A percentile compares a stretch with the other conserved stretches of the same genome.
Evolutionary conservation across 441 rosid genomes (phyloP).

Genomic region (Gossypium schwendimanii): DNA sequence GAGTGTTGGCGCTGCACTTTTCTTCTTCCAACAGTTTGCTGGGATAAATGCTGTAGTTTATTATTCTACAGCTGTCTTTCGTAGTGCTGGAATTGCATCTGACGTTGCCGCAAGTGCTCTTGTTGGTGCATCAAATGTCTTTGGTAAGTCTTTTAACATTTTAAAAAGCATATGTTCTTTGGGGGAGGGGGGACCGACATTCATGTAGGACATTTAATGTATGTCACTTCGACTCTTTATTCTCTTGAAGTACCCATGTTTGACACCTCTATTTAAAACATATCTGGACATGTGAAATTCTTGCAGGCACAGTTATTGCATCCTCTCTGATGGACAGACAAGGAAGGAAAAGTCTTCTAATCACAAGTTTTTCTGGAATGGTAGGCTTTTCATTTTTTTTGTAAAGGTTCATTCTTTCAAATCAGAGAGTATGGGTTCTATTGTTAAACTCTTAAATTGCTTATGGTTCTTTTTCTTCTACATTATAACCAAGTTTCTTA

Average conservation of each 20-base stretch:
- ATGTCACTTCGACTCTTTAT: neutral
- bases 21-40: slow-evolving; percentile 95
- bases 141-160: slow-evolving; percentile 40
- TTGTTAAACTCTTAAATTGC: neutral
- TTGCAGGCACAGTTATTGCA: slow-evolving; percentile 82
- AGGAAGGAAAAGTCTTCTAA: slow-evolving; percentile 90
- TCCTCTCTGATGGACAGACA: slow-evolving; percentile 95
- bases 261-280: neutral
- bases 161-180: neutral
- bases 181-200: neutral
- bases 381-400: slow-evolving; percentile 25
- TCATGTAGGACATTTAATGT: neutral
- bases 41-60: slow-evolving; percentile 99
- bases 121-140: slow-evolving; percentile 93
- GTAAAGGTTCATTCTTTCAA: neutral
- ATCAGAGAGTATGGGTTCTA: neutral
- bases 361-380: slow-evolving; percentile 90
- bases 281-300: slow-evolving; percentile 5
- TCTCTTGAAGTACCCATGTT: neutral
- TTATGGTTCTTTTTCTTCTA: too few relatives aligned
- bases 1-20: slow-evolving; percentile 93
- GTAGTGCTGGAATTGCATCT: slow-evolving; percentile 80
- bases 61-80: slow-evolving; percentile 93
- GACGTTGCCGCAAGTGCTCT: slow-evolving; percentile 99
- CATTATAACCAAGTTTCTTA: too few relatives aligned